A percentile compares a stretch with the other conserved stretches of the same genome.
phyloP scores from a whole-genome alignment of 768 basidiomycete genomes.

The Boletus huronensis region DNA sequence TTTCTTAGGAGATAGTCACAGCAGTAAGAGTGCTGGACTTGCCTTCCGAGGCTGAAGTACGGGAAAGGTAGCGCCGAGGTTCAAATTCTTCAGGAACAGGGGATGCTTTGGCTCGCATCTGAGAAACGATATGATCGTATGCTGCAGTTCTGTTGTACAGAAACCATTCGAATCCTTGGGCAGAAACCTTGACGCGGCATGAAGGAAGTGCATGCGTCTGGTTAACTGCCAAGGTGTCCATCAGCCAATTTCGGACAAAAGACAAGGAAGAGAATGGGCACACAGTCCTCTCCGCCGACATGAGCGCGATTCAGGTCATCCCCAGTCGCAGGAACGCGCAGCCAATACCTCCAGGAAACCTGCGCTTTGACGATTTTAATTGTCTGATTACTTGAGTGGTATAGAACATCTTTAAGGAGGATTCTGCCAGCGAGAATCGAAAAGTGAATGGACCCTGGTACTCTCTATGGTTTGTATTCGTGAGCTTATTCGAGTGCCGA shows the following conservation, averaged over 20 bases:
- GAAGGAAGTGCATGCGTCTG: constrained; percentile 41
- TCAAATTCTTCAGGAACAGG: constrained; percentile 23
- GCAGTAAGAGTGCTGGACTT: not conserved
- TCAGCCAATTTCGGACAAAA: constrained; percentile 3
- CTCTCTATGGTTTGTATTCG: constrained; percentile 1
- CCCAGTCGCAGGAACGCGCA: constrained; percentile 73
- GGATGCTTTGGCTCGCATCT: constrained; percentile 49
- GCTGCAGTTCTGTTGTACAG: constrained; percentile 87
- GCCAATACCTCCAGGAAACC: constrained; percentile 94
- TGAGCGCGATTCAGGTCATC: constrained; percentile 54
- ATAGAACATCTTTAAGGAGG: constrained; percentile 81
- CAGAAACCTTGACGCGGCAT: constrained; percentile 76
- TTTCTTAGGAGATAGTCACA: not conserved
- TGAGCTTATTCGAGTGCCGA: not conserved
- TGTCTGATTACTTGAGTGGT: constrained; percentile 91
- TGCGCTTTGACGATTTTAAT: constrained; percentile 80
- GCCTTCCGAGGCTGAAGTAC: constrained; percentile 41
- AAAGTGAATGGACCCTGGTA: constrained; percentile 83
- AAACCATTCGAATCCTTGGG: constrained; percentile 91
- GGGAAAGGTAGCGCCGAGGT: constrained; percentile 38
- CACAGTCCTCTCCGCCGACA: constrained; percentile 53
- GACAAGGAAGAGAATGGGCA: constrained; percentile 22
- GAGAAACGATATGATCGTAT: constrained; percentile 81
- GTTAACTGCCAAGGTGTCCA: constrained; percentile 30
- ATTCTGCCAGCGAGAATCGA: constrained; percentile 85